phyloP scores from a whole-genome alignment of 1,284 basidiomycete species.

The Pseudozyma hubeiensis region DNA sequence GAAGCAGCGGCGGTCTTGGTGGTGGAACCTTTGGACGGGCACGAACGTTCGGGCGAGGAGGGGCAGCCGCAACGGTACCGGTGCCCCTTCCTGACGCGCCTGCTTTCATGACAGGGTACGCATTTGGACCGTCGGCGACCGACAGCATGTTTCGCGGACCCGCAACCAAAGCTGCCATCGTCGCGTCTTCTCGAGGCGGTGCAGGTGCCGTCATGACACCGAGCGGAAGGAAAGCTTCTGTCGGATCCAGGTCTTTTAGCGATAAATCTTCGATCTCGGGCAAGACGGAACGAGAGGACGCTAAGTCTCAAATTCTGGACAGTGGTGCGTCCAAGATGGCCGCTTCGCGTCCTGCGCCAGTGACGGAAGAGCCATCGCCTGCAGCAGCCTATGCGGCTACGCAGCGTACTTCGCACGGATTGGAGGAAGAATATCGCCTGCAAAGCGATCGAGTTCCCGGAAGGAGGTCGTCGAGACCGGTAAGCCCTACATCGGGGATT shows the following conservation, averaged over 20 bases:
- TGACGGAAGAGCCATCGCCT: conserved; percentile 10
- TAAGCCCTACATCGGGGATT: conserved; percentile 19
- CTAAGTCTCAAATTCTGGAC: neutral
- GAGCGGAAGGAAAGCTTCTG: conserved; percentile 8
- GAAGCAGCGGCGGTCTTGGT: conserved; percentile 18
- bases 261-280: conserved; percentile 20
- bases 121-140: conserved; percentile 14
- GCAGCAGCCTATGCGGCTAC: conserved; percentile 34
- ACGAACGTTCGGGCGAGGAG: conserved; percentile 21
- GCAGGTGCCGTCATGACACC: neutral
- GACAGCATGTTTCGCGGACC: conserved; percentile 22
- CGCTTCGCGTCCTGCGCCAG: neutral
- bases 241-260: conserved; percentile 16
- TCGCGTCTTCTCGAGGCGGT: conserved; percentile 14
- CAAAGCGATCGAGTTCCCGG: neutral
- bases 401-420: conserved; percentile 20
- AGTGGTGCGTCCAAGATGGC: neutral
- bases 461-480: conserved; percentile 16
- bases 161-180: conserved; percentile 17
- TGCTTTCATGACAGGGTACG: conserved; percentile 25
- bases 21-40: neutral
- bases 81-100: conserved; percentile 25
- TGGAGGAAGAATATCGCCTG: conserved; percentile 21
- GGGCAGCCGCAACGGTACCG: neutral
- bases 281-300: conserved; percentile 18